These are phyloP conservation scores for Talaromyces ruber DNA, from an alignment of 495 filamentous ascomycete species.

Conservation along the genomic window DNA sequence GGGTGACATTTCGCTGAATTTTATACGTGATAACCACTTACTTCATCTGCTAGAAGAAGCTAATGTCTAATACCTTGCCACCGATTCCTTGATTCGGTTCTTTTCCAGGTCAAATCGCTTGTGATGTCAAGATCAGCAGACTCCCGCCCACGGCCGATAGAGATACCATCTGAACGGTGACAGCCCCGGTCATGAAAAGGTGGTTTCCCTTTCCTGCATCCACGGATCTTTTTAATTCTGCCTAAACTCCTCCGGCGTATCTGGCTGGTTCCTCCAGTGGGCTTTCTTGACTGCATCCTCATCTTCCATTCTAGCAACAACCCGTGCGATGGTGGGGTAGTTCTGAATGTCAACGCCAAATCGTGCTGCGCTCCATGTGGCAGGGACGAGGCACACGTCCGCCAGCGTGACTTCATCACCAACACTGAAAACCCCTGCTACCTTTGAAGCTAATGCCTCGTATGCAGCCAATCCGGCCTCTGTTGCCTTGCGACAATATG, in stretches of 20 bases:
- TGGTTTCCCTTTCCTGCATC: not conserved
- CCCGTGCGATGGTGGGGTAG: constrained; percentile 28
- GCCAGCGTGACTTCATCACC: constrained; percentile 42
- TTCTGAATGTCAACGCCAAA: constrained; percentile 34
- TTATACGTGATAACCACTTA: not conserved
- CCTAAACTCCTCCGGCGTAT: constrained; percentile 41
- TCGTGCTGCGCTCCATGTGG: constrained; percentile 41
- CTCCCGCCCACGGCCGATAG: not conserved
- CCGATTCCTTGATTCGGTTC: not conserved
- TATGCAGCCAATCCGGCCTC: constrained; percentile 40
- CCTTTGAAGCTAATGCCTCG: constrained; percentile 21
- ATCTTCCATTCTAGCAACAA: constrained; percentile 28
- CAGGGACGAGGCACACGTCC: constrained; percentile 44
- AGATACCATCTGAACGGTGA: not conserved
- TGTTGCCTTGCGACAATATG: constrained; percentile 16
- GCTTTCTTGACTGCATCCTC: constrained; percentile 29
- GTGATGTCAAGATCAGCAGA: not conserved
- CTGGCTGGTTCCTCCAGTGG: constrained; percentile 37
- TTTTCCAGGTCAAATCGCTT: not conserved
- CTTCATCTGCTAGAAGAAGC: not conserved
- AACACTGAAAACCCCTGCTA: constrained; percentile 38
- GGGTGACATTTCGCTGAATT: not conserved
- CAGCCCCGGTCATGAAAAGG: not conserved
- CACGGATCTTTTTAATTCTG: not conserved
- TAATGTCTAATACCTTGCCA: not conserved